Evolutionary conservation across 73 alveolate species (phyloP).

Genomic region (Symbiodinium pilosum): DNA sequence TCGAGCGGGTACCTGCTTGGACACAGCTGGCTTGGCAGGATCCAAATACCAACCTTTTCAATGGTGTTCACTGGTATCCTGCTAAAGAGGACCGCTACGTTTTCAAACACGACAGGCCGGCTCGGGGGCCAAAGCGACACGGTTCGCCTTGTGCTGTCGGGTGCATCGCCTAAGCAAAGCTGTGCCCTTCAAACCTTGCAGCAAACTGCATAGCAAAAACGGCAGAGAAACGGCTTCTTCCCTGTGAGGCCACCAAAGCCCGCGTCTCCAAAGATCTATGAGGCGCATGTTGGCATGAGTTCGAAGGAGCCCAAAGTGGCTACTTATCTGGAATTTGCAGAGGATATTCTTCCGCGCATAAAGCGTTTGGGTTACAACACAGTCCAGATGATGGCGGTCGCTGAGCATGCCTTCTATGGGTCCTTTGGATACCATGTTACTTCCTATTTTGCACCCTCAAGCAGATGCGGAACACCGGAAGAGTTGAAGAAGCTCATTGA

Average conservation of each 20-base stretch:
- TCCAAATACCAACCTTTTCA: conserved; percentile 77
- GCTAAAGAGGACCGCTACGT: conserved; percentile 52
- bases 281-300: conserved; percentile 99
- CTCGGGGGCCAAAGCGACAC: too few relatives aligned
- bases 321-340: conserved; percentile 98
- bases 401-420: conserved; percentile 99
- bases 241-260: conserved; percentile 97
- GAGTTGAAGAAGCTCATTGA: conserved; percentile 98
- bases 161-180: too few relatives aligned
- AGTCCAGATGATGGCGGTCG: conserved; percentile 99
- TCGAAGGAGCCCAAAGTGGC: conserved; percentile 98
- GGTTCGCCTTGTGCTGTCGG: too few relatives aligned
- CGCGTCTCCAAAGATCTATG: conserved; percentile 98
- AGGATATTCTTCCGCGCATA: conserved; percentile 98
- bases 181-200: too few relatives aligned
- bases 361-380: conserved; percentile 98
- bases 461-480: conserved; percentile 99
- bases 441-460: conserved; percentile 97
- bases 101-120: conserved; percentile 74
- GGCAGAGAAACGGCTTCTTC: neutral
- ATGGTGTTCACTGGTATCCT: conserved; percentile 88
- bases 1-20: conserved; percentile 95
- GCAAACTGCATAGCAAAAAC: neutral
- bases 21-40: conserved; percentile 92
- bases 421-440: conserved; percentile 99